These are phyloP conservation scores for Cryptococcus sp. DNA, from an alignment of 1,284 basidiomycete genomes.

Conservation along the genomic window DNA sequence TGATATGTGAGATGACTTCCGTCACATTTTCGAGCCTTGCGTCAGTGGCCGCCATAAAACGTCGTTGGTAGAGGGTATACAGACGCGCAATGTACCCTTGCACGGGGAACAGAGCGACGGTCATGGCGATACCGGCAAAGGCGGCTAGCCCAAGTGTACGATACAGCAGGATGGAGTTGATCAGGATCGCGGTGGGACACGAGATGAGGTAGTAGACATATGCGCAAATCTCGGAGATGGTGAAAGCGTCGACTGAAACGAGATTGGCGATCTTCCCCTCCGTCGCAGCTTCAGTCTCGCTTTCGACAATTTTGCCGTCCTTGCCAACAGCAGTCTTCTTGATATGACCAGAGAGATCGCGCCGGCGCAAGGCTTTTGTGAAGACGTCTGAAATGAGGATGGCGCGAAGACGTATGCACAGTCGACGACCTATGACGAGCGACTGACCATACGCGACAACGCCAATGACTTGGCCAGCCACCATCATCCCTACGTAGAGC, in stretches of 20 bases:
- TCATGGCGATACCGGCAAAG: constrained; percentile 53
- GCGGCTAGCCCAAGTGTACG: constrained; percentile 53
- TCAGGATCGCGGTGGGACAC: constrained; percentile 54
- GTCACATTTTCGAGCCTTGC: constrained; percentile 58
- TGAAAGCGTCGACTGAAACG: constrained; percentile 59
- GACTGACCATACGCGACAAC: constrained; percentile 53
- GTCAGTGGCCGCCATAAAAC: constrained; percentile 58
- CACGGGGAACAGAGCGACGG: constrained; percentile 53
- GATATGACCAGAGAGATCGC: constrained; percentile 53
- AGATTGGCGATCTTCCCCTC: constrained; percentile 60
- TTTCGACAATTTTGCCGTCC: constrained; percentile 25
- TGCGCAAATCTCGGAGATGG: constrained; percentile 48
- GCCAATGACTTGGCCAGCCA: constrained; percentile 53
- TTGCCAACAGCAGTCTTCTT: constrained; percentile 29
- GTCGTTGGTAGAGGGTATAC: constrained; percentile 55
- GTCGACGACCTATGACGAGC: constrained; percentile 56
- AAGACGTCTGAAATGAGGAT: constrained; percentile 60
- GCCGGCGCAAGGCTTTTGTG: constrained; percentile 58
- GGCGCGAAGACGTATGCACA: constrained; percentile 55
- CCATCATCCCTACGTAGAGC: constrained; percentile 58
- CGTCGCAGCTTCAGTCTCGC: constrained; percentile 41
- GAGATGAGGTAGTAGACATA: constrained; percentile 49
- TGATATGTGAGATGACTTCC: constrained; percentile 60
- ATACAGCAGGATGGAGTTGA: constrained; percentile 56
- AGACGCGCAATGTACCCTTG: constrained; percentile 52